These are phyloP conservation scores for Diutina scorzettiae DNA, from an alignment of 1,139 yeast species.

Conservation along the genomic window DNA sequence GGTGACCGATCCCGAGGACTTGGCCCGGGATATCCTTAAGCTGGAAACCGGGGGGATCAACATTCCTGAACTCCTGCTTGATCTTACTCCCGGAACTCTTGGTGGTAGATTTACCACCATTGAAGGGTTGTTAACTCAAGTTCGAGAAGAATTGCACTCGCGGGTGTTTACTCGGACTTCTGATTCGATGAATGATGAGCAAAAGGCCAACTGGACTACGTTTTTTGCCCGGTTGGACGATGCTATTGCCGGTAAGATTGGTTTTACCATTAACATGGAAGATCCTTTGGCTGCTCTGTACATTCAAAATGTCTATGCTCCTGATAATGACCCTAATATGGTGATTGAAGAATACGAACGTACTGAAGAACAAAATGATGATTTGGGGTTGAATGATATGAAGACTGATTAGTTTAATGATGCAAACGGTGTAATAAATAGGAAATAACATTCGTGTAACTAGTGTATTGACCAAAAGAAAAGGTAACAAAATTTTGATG, in stretches of 20 bases:
- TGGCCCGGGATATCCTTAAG: constrained; percentile 88
- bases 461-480: too few species aligned
- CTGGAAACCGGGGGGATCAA: constrained; percentile 84
- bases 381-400: constrained; percentile 83
- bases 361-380: constrained; percentile 79
- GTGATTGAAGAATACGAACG: constrained; percentile 80
- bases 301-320: constrained; percentile 95
- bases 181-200: constrained; percentile 78
- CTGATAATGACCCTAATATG: constrained; percentile 97
- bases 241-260: constrained; percentile 75
- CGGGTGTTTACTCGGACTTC: constrained; percentile 80
- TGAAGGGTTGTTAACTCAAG: constrained; percentile 87
- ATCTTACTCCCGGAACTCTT: constrained; percentile 89
- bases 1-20: constrained; percentile 86
- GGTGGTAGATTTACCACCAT: constrained; percentile 97
- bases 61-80: constrained; percentile 82
- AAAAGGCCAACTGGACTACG: constrained; percentile 67
- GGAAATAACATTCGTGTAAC: too few species aligned
- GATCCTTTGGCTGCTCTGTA: constrained; percentile 95
- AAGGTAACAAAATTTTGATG: too few species aligned
- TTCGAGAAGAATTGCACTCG: constrained; percentile 74
- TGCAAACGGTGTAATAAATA: too few species aligned
- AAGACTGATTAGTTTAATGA: constrained; percentile 20
- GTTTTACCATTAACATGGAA: constrained; percentile 78
- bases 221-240: constrained; percentile 67